Evolutionary conservation across 495 filamentous ascomycete genomes (phyloP).

Genomic region (Penicillium riverlandense): DNA sequence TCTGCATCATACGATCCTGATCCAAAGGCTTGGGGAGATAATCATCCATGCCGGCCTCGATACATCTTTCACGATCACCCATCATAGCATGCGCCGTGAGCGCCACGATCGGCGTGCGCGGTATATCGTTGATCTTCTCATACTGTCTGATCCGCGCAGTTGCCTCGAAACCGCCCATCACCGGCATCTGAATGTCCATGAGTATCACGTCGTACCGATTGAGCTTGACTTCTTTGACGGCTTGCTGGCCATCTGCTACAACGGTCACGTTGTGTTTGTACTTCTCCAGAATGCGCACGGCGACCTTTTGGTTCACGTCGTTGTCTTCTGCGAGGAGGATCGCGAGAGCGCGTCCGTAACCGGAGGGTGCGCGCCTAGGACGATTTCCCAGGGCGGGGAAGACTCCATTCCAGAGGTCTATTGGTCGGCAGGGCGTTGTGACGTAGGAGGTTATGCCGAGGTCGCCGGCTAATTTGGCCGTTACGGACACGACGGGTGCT

Average conservation of each 20-base stretch:
- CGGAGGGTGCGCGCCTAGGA: conserved; percentile 70
- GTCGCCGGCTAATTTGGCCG: conserved; percentile 82
- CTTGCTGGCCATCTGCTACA: conserved; percentile 70
- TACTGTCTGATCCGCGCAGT: conserved; percentile 66
- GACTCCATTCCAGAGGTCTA: conserved; percentile 90
- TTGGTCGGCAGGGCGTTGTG: conserved; percentile 84
- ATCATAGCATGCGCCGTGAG: conserved; percentile 80
- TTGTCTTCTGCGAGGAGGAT: conserved; percentile 85
- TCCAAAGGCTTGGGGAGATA: conserved; percentile 76
- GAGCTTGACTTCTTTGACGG: conserved; percentile 55
- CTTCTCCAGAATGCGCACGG: conserved; percentile 65
- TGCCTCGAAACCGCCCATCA: conserved; percentile 72
- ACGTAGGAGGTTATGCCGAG: conserved; percentile 91
- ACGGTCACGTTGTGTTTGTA: conserved; percentile 65
- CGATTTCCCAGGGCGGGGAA: conserved; percentile 86
- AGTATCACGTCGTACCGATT: conserved; percentile 64
- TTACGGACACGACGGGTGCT: conserved; percentile 76
- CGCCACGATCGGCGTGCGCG: conserved; percentile 64
- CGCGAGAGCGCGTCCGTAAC: conserved; percentile 82
- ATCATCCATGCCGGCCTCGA: conserved; percentile 74
- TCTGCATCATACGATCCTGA: conserved; percentile 59
- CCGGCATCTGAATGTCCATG: conserved; percentile 84
- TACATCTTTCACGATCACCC: conserved; percentile 73
- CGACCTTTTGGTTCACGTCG: conserved; percentile 72
- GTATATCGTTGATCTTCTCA: conserved; percentile 36